Evolutionary conservation across 257 asterid species (phyloP).

Genomic region (Primulina tabacum): DNA sequence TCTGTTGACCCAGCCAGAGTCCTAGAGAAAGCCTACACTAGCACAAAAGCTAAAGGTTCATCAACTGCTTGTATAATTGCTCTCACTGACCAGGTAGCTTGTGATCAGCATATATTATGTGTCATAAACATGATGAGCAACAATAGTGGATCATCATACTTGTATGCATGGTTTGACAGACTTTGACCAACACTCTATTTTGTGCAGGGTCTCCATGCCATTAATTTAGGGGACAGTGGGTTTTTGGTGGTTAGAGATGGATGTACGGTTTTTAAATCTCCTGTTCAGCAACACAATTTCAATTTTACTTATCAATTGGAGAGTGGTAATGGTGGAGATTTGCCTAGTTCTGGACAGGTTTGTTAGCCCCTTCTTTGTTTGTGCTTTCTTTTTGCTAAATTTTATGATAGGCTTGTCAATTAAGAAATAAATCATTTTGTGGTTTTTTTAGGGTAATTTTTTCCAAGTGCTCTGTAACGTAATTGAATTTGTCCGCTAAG

Average conservation of each 20-base stretch:
- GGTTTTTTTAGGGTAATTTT: not conserved
- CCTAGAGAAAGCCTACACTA: constrained; percentile 73
- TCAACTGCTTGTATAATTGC: constrained; percentile 96
- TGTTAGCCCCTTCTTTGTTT: constrained; percentile 15
- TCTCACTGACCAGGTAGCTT: constrained; percentile 70
- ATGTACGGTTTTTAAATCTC: constrained; percentile 73
- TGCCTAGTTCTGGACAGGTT: constrained; percentile 97
- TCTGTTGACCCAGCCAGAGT: constrained; percentile 81
- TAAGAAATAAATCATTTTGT: constrained; percentile 3
- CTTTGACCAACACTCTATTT: not conserved
- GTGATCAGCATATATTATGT: not conserved
- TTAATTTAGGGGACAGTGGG: constrained; percentile 94
- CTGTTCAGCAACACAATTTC: constrained; percentile 94
- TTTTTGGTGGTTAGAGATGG: constrained; percentile 94
- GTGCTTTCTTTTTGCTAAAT: constrained; percentile 8
- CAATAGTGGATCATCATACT: constrained; percentile 3
- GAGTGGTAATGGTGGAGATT: constrained; percentile 74
- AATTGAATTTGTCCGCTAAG: not conserved
- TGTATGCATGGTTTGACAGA: not conserved
- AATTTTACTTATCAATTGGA: constrained; percentile 90
- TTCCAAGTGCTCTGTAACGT: not conserved
- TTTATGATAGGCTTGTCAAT: not conserved
- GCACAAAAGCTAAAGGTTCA: constrained; percentile 77
- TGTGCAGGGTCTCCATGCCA: constrained; percentile 81
- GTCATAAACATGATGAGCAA: constrained; percentile 3